These are phyloP conservation scores for Durotheca rogersii DNA, from an alignment of 495 filamentous ascomycete genomes.

Conservation along the genomic window DNA sequence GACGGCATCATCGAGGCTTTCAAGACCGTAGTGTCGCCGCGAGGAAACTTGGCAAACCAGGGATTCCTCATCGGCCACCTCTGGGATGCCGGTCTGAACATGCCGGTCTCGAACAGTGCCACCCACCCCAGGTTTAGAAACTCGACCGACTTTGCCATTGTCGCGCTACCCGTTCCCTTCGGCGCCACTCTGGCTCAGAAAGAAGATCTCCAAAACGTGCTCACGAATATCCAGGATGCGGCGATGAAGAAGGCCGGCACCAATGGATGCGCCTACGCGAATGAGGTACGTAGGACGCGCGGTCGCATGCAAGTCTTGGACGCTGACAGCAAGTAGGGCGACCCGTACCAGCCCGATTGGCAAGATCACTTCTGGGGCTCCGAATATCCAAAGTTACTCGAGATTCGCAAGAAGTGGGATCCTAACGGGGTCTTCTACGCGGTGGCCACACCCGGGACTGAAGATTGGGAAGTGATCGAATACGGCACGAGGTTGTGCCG, in stretches of 20 bases:
- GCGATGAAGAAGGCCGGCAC: constrained; percentile 46
- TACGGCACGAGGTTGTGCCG: constrained; percentile 46
- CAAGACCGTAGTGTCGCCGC: constrained; percentile 32
- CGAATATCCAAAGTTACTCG: constrained; percentile 47
- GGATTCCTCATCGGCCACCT: constrained; percentile 52
- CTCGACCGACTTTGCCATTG: constrained; percentile 52
- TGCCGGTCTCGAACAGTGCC: constrained; percentile 37
- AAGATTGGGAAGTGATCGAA: constrained; percentile 48
- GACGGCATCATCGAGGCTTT: constrained; percentile 45
- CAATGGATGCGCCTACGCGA: constrained; percentile 46
- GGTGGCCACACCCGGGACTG: constrained; percentile 45
- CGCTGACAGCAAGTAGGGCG: constrained; percentile 38
- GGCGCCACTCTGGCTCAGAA: constrained; percentile 41
- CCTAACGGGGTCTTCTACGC: constrained; percentile 54
- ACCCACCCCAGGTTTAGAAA: constrained; percentile 46
- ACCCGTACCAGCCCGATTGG: constrained; percentile 57
- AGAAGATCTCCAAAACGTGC: constrained; percentile 38
- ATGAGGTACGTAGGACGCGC: constrained; percentile 35
- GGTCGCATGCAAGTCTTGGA: neutral
- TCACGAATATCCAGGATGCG: constrained; percentile 48
- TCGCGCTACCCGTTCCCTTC: constrained; percentile 36
- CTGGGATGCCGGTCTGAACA: constrained; percentile 47
- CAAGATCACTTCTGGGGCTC: constrained; percentile 57
- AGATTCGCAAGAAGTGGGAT: constrained; percentile 59
- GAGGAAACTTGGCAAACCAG: constrained; percentile 28